Base-by-base conservation (phyloP, 495 filamentous ascomycete genomes). In the Penicillium steckii region DNA sequence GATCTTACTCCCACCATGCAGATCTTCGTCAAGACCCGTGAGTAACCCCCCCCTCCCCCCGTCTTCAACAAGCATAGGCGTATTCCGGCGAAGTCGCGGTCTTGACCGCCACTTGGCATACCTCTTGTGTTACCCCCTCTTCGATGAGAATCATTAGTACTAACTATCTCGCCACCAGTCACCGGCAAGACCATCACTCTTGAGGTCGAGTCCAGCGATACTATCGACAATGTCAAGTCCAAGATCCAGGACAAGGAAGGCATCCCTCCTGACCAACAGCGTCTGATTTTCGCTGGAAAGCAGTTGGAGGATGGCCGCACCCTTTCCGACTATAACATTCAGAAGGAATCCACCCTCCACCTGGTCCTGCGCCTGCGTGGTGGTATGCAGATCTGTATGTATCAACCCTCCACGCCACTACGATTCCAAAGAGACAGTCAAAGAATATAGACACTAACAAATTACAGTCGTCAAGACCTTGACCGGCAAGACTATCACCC, bases 181-280 rank as follows among this genome's bases (percentile, higher is more conserved):
- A 97, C 93, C 48, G 93, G 93, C 72, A 97, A 97, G 89, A 97
- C 93, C 79, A 97, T 97, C 82, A 97, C 93, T 62, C 85, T 97
- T 65, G 93, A 97, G 89, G 94, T 97, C 17, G 93, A 97, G 81
- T 95, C 90, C 52, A 91, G 86, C 52, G 93, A 97, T 65, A 97
- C 93, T 55, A 97, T 97, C 79, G 94, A 97, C 80, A 97, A 97
- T 64, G 93, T 97, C 61, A 97, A 97, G 87, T 82, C 81, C 53
- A 97, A 97, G 87, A 97, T 97, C 46, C 93, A 97, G 74, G 93
- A 97, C 71, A 97, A 97, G 89, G 93, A 97, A 76, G 93, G 93
- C 35, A 97, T 97, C 62, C 93, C 93, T 41, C 93, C 93, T 9
- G 93, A 97, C 73, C 93, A 97, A 73, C 93, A 97, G 82, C 93